Conservation (phyloP, 306 rosid species). For the Ammopiptanthus mongolicus region DNA sequence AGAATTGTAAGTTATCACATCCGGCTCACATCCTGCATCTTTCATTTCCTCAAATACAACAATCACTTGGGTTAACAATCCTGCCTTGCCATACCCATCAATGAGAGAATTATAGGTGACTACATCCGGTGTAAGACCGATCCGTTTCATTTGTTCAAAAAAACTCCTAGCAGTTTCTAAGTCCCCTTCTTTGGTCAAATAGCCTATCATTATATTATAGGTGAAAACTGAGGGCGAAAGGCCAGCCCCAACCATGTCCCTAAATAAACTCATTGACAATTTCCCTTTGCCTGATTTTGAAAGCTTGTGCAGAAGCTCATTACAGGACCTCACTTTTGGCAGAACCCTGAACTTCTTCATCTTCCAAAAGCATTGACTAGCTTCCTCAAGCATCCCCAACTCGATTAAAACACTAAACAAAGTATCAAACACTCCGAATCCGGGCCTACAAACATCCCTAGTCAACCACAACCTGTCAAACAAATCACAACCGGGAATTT, state of each 20-base stretch:
- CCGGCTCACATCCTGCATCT: constrained; percentile 60
- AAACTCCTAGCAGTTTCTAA: constrained; percentile 54
- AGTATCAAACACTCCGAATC: constrained; percentile 76
- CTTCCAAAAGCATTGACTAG: constrained; percentile 59
- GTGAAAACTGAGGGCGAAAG: constrained; percentile 71
- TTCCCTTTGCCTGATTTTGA: constrained; percentile 55
- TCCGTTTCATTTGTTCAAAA: constrained; percentile 62
- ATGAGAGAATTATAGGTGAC: constrained; percentile 90
- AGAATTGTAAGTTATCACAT: constrained; percentile 67
- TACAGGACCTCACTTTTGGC: constrained; percentile 80
- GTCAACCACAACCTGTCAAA: constrained; percentile 78
- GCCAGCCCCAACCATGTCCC: constrained; percentile 65
- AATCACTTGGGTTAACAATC: constrained; percentile 43
- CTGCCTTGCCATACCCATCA: constrained; percentile 85
- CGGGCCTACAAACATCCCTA: constrained; percentile 48
- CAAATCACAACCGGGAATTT: constrained; percentile 49
- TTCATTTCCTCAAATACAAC: constrained; percentile 65
- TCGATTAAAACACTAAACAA: constrained; percentile 85
- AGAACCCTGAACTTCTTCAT: constrained; percentile 67
- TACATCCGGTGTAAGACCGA: constrained; percentile 57
- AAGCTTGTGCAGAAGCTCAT: constrained; percentile 66
- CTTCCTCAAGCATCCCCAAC: constrained; percentile 76
- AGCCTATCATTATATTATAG: constrained; percentile 65
- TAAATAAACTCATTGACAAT: constrained; percentile 47
- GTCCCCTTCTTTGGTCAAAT: constrained; percentile 72